Evolutionary conservation across 2,329 filamentous ascomycete genomes (phyloP), one percentile per base, ranked within the genome.

Genomic region (Fusarium cicatricum): DNA sequence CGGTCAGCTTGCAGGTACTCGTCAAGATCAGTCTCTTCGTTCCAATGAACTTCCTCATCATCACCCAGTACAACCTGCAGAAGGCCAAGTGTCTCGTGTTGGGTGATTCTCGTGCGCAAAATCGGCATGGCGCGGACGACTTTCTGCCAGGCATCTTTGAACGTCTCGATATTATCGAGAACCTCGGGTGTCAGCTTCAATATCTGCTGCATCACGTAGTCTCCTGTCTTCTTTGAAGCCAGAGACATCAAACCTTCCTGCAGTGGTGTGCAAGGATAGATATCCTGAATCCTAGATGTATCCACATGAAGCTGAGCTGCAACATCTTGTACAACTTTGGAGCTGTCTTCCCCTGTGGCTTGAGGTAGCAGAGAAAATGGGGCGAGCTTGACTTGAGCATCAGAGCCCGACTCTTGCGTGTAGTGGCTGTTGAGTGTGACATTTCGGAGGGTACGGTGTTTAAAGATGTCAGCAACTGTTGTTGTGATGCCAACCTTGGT

Each of bases 391-490:
- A 62, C 78, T 68, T 15, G 81, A 72, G 52, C 81, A 75, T 52
- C 75, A 66, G 9, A 68, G 53, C 45, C 65, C 68, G 44, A 56
- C 5, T 68, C 64, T 15, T 71, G 67, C 1, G 2, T 26, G 8
- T 8, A 33, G n/a, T 8, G 16, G 14, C 21, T 52, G 28, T 23
- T n/a, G 12, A 9, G n/a, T 19, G 43, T 32, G 26, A 45, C 29
- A 21, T 11, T 39, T 10, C 17, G 32, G 11, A 45, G 19, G 3
- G 42, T 45, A 1, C 32, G 54, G 6, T 53, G 34, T 9, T 44
- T 14, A 10, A 83, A 81, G 16, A 81, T 75, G 23, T 78, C 73
- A 1, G 75, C 75, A 1, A 82, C 80, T 2, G 71, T 76, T n/a
- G 82, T 45, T 6, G 69, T 54, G 19, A 80, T 62, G 0, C 74